Conservation (phyloP, 106 monocot genomes). For the Apostasia ramifera region DNA sequence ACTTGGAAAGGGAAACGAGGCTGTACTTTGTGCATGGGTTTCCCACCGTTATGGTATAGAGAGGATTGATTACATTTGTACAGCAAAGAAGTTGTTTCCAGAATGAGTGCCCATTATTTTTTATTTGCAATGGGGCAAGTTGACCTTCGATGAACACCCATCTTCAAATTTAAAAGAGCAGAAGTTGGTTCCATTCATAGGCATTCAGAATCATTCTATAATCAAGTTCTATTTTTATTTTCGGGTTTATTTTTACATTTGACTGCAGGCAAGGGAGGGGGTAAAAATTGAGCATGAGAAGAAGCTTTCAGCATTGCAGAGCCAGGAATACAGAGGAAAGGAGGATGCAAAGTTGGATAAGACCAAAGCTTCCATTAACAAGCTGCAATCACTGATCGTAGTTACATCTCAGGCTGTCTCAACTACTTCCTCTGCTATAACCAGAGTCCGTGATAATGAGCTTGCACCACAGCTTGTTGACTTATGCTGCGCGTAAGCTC, state of each 20-base stretch:
- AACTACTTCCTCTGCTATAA: conserved; percentile 84
- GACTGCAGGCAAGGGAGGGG: conserved; percentile 63
- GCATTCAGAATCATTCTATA: too few relatives aligned
- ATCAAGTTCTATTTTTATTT: too few relatives aligned
- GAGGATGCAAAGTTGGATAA: conserved; percentile 73
- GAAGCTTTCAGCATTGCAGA: conserved; percentile 75
- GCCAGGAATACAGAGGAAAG: conserved; percentile 69
- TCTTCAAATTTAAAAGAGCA: too few relatives aligned
- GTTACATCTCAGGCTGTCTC: conserved; percentile 88
- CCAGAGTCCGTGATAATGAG: conserved; percentile 74
- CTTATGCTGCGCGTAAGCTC: conserved; percentile 69
- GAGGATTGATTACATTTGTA: too few relatives aligned
- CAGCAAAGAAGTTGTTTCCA: too few relatives aligned
- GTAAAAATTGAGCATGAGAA: conserved; percentile 89
- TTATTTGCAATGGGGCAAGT: too few relatives aligned
- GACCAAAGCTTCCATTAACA: conserved; percentile 77
- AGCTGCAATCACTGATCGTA: conserved; percentile 65
- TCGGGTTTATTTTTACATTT: too few relatives aligned
- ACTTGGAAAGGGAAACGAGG: neutral
- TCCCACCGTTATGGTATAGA: too few relatives aligned
- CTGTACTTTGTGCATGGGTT: neutral
- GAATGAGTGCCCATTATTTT: too few relatives aligned
- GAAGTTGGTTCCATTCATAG: too few relatives aligned
- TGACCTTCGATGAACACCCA: too few relatives aligned
- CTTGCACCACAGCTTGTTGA: conserved; percentile 85